A percentile compares a stretch with the other conserved stretches of the same genome.
phyloP scores from a whole-genome alignment of 164 flowering plant species.

The Cinnamomum chago region DNA sequence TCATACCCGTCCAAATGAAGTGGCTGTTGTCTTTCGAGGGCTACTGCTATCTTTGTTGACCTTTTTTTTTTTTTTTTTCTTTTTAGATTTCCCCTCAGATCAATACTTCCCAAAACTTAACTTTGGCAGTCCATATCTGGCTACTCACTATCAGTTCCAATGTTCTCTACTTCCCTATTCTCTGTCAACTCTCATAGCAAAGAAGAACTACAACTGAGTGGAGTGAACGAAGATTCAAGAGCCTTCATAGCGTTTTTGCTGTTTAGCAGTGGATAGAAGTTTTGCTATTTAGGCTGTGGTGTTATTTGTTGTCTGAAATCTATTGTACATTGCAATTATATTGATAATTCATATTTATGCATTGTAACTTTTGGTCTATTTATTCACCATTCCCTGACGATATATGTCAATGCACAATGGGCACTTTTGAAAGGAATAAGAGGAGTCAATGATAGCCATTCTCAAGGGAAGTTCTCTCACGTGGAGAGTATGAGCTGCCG shows the following conservation, averaged over 20 bases:
- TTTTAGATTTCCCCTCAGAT: no score
- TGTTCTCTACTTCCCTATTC: background rate
- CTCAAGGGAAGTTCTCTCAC: no score
- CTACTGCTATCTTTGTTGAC: background rate
- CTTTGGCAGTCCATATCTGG: no score
- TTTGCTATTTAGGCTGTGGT: constrained; percentile 1
- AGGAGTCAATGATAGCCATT: no score
- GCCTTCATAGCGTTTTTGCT: background rate
- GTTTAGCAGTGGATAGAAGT: background rate
- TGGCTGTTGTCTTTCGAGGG: background rate
- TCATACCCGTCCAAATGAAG: background rate
- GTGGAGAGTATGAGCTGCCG: no score
- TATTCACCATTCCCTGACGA: background rate
- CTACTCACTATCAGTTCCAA: no score
- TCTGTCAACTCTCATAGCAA: background rate
- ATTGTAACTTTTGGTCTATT: constrained; percentile 9
- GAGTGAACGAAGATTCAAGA: background rate
- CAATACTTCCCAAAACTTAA: no score
- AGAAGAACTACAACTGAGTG: background rate
- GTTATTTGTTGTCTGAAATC: background rate
- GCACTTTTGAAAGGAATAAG: background rate
- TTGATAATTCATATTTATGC: constrained; percentile 1
- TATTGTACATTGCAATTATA: constrained; percentile 12
- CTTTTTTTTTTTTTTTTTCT: no score
- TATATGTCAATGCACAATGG: background rate